A percentile compares a stretch with the other conserved stretches of the same genome.
phyloP scores from a whole-genome alignment of 2,329 filamentous ascomycete species.

The Neonectria ditissima region DNA sequence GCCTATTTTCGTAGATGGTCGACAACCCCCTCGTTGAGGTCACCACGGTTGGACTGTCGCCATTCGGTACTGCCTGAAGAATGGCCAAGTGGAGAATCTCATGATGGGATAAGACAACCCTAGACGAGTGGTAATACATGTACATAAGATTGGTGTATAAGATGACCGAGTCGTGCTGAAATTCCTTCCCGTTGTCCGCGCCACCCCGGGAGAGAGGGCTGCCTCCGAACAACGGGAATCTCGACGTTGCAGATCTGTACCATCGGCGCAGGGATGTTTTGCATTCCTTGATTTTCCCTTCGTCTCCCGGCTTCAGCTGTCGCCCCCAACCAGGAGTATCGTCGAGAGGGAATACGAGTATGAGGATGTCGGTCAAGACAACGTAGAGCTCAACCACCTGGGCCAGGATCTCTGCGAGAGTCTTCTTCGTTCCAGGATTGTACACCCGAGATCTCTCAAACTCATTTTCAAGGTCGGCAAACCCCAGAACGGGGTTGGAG shows the following conservation, averaged over 20 bases:
- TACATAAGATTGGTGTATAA: slow-evolving; percentile 62
- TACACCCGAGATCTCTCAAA: slow-evolving; percentile 59
- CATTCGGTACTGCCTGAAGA: slow-evolving; percentile 50
- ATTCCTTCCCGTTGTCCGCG: slow-evolving; percentile 45
- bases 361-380: slow-evolving; percentile 60
- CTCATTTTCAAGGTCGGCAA: slow-evolving; percentile 60
- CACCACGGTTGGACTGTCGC: slow-evolving; percentile 44
- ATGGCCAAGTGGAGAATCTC: slow-evolving; percentile 59
- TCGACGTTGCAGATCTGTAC: slow-evolving; percentile 53
- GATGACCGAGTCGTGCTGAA: slow-evolving; percentile 56
- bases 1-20: slow-evolving; percentile 54
- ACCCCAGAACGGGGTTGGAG: slow-evolving; percentile 51
- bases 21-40: slow-evolving; percentile 45
- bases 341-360: slow-evolving; percentile 58
- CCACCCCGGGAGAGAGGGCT: slow-evolving; percentile 42
- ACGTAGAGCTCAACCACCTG: slow-evolving; percentile 60
- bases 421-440: slow-evolving; percentile 57
- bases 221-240: slow-evolving; percentile 55
- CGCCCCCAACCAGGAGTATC: slow-evolving; percentile 56
- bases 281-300: slow-evolving; percentile 49
- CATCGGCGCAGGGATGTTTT: slow-evolving; percentile 54
- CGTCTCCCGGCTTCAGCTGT: slow-evolving; percentile 48
- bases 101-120: slow-evolving; percentile 59
- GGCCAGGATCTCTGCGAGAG: slow-evolving; percentile 58
- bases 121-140: slow-evolving; percentile 63